Evolutionary conservation across 352 stramenopile species (phyloP).

Genomic region (Peronospora destructor): DNA sequence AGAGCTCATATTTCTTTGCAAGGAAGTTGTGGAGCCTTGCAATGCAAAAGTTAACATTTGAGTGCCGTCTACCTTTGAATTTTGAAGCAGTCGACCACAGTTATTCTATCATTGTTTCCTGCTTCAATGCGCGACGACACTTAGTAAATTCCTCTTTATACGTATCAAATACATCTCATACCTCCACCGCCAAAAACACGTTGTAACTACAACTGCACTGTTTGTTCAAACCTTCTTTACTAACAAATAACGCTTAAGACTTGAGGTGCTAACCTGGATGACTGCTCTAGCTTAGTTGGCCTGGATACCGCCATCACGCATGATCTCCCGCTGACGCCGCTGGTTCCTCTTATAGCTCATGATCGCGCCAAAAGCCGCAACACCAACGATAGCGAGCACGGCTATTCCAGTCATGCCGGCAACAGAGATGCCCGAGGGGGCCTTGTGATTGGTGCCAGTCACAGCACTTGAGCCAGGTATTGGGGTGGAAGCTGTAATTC

Average conservation of each 20-base stretch:
- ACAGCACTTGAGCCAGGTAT: slow-evolving; percentile 1
- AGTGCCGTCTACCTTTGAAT: too few relatives aligned
- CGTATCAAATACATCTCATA: too few relatives aligned
- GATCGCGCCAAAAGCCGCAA: slow-evolving; percentile 47
- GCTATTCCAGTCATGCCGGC: slow-evolving; percentile 51
- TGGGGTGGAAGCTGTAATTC: neutral
- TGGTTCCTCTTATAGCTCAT: slow-evolving; percentile 79
- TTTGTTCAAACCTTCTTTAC: too few relatives aligned
- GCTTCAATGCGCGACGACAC: neutral
- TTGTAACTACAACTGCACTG: too few relatives aligned
- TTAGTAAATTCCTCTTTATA: too few relatives aligned
- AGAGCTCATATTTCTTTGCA: too few relatives aligned
- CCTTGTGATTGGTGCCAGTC: slow-evolving; percentile 33
- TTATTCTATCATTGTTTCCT: neutral
- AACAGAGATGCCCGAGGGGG: slow-evolving; percentile 32
- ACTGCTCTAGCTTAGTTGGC: slow-evolving; percentile 29
- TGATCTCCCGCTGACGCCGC: slow-evolving; percentile 65
- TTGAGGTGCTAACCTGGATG: neutral
- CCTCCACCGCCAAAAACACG: too few relatives aligned
- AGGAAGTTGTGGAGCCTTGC: too few relatives aligned
- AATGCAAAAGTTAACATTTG: too few relatives aligned
- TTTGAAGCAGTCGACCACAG: slow-evolving; percentile 1
- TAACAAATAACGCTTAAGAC: too few relatives aligned
- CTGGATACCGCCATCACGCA: slow-evolving; percentile 51
- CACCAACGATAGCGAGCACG: slow-evolving; percentile 44